Evolutionary conservation across 2,329 filamentous ascomycete genomes (phyloP), one percentile per base, ranked within the genome.

Genomic region (Plectosphaerella cucumerina): DNA sequence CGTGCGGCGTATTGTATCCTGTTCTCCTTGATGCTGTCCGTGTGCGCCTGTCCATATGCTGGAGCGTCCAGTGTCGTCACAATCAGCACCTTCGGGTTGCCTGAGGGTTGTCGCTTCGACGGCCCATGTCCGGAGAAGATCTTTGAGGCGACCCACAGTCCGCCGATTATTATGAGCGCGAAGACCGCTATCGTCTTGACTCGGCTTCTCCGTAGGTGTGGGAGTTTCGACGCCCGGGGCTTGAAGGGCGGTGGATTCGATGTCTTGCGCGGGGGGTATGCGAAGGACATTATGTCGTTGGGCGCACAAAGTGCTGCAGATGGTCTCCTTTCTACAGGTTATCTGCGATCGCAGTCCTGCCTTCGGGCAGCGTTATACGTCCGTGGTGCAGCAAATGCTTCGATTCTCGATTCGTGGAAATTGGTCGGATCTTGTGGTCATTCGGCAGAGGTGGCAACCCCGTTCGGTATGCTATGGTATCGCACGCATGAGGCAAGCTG

Each of bases 201-300:
- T 58, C 87, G 83, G 62, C 78, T 82, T 59, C 82, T 79, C 55
- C 87, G 81, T 56, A 82, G 63, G 53, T 74, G 62, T 45, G 82
- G 65, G 18, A 73, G 67, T 80, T 76, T 71, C 62, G 83, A 73
- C 57, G 80, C 77, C 62, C 84, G 78, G 45, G 81, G 76, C 57
- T 78, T 77, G 70, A 89, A 93, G 26, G 86, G 85, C 58, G 85
- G 82, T 58, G 87, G 83, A 64, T 87, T 84, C 58, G 89, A 93
- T 64, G 81, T 84, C 73, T 93, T 96, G 69, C 91, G 87, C 62
- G 90, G 83, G 50, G 91, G 91, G 61, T 95, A 85, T 57, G 92
- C 90, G 77, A 93, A 91, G 69, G 96, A 92, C 90, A 96, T 94
- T 60, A 61, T 75, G 62, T 5, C n/a, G 39, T 10, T 18, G 26